Base-by-base conservation (phyloP, 768 basidiomycete species). In the Naganishia friedmannii region DNA sequence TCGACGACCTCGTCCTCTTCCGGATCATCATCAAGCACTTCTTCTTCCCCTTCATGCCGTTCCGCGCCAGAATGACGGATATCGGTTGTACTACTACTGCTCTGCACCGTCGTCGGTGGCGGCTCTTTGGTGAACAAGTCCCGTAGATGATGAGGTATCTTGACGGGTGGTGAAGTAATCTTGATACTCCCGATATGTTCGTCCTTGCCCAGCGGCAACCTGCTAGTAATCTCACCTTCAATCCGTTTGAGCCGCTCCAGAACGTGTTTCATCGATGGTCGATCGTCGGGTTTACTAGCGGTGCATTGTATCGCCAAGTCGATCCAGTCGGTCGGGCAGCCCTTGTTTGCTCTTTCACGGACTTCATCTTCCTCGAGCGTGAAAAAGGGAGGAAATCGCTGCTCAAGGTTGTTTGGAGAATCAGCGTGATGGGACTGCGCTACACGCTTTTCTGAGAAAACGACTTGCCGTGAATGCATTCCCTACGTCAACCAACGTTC, bases 141-240 rank as follows among this genome's bases (percentile, higher is more conserved):
- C 4, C 68, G 66, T 32, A 72, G 71, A 31, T 66, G 69, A 23
- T 58, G 72, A 34, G 67, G 69, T 6, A 60, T 55, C 58, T 68
- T 67, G 53, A 53, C 48, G 12, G 46, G 65, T 13, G 23, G 23
- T 3, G 28, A 26, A 84, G 94, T 86, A 70, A 95, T 89, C 74
- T 88, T 89, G 82, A 96, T 83, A 70, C 90, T 92, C 8, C 93
- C 92, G 39, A 94, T 85, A 80, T 93, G 90, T 53, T 87, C 84
- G 71, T 90, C 88, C 37, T 87, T 87, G 9, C 84, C 84, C 71
- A 89, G 88, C 10, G 83, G 84, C 0, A 88, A 85, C 7, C 89
- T 85, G 13, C 86, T 80, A 9, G 94, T 82, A 3, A 98, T 88
- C 73, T 94, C 90, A 0, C 87, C 85, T 81, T 99, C 96, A 54